Conservation (phyloP, 1,284 basidiomycete species). For the Puccinia coronata region DNA sequence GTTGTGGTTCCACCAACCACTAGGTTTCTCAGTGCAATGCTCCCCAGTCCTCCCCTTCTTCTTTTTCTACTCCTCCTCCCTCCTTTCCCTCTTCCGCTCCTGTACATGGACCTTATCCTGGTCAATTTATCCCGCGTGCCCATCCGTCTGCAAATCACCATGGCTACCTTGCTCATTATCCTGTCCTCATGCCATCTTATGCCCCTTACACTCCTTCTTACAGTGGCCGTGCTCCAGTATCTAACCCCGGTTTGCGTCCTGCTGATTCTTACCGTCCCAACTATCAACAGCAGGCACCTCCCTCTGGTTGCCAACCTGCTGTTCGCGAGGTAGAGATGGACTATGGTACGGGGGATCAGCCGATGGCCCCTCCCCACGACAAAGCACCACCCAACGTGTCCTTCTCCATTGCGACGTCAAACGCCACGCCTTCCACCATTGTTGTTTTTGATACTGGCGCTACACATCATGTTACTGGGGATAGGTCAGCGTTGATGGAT, state of each 20-base stretch:
- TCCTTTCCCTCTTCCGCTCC: too few species aligned
- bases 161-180: not conserved
- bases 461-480: not conserved
- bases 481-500: too few species aligned
- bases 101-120: too few species aligned
- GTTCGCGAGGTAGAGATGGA: too few species aligned
- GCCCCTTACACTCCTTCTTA: not conserved
- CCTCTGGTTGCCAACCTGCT: too few species aligned
- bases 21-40: not conserved
- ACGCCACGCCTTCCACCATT: not conserved
- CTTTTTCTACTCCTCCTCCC: too few species aligned
- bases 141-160: too few species aligned
- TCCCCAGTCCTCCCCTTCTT: too few species aligned
- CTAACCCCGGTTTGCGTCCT: not conserved
- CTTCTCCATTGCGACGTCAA: not conserved
- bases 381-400: not conserved
- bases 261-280: constrained; percentile 1
- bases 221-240: not conserved
- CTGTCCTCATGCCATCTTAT: too few species aligned
- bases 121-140: too few species aligned
- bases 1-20: not conserved
- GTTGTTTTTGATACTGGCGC: not conserved
- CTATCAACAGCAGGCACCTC: not conserved
- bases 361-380: not conserved
- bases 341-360: not conserved